Conservation (phyloP, 176 grass and related monocot genomes). For the maize (Zea mays) region Zm-B73-REFERENCE-NAM-5.0 NC_050105.1:23348501-23349000, state of each 20-base stretch:
- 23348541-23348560: neutral
- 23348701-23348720: neutral
- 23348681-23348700: neutral
- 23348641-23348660: neutral
- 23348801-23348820: neutral
- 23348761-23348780: neutral
- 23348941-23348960: neutral
- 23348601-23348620: neutral
- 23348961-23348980: neutral
- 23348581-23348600: neutral
- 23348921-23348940: neutral
- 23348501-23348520: neutral
- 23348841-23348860: neutral
- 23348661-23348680: neutral
- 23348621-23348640: neutral
- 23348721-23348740: neutral
- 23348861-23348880: neutral
- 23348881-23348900: neutral
- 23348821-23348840: neutral
- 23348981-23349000: neutral
- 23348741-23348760: conserved; percentile 16
- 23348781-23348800: neutral
- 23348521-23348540: neutral
- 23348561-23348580: neutral
- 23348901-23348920: neutral